Evolutionary conservation across 148 eudicot species (phyloP), one percentile per base, ranked within the genome.

Genomic region (Heliamphora exappendiculata): DNA sequence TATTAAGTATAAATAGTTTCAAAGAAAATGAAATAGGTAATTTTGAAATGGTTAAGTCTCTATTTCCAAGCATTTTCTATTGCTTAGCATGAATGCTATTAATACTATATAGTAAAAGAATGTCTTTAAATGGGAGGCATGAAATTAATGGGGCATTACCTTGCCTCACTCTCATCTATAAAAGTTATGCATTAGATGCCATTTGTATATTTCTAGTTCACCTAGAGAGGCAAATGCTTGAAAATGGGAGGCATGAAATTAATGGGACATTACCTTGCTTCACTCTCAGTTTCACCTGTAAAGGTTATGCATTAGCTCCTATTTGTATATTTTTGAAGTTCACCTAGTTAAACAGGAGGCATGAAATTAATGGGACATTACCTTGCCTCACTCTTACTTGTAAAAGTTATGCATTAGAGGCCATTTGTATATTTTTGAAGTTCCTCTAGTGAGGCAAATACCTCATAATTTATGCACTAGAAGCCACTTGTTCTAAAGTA

Each of bases 221-320:
- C 42, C 8, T 22, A 19, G 37, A 16, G 31, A 22, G 72, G 51
- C 12, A 26, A 44, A 3, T 9, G 24, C 33, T 34, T 68, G 8
- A 41, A 42, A 17, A n/a, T n/a, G n/a, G 69, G 67, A 65, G 2
- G 69, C 69, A 65, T 65, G 69, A 65, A 65, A 37, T 65, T 65
- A 19, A 37, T 34, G 10, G 7, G 59, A 55, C 28, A 55, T 19
- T 28, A 7, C 33, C 3, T 42, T 59, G 64, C n/a, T n/a, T n/a
- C n/a, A n/a, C n/a, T 28, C 64, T 19, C 59, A 54, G n/a, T n/a
- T n/a, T n/a, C n/a, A n/a, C 24, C 33, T 59, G 4, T 2, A 33
- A 16, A 20, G 42, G 31, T 44, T 8, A 24, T 68, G 72, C 53
- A 68, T 68, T 22, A 12, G 31, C 42, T 24, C 7, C 12, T 34